These are phyloP conservation scores for Rachicladosporium sp. DNA, from an alignment of 2,329 filamentous ascomycete genomes.

Conservation along the genomic window DNA sequence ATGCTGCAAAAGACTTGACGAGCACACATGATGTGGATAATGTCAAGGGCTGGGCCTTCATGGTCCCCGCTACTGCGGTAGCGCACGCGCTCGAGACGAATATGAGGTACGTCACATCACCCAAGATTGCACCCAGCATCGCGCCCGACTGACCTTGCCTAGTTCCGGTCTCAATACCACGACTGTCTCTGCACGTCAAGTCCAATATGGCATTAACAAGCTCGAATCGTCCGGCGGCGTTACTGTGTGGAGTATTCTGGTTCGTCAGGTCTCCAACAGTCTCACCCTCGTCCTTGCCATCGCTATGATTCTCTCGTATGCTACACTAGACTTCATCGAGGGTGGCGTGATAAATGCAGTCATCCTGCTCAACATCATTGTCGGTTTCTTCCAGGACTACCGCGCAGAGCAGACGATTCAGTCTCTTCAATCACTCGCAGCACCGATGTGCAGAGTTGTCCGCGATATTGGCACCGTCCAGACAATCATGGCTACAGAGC, in stretches of 20 bases:
- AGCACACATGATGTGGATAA: constrained; percentile 2
- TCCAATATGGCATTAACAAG: constrained; percentile 19
- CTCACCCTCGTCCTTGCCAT: constrained; percentile 37
- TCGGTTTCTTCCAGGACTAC: constrained; percentile 50
- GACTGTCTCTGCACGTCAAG: constrained; percentile 12
- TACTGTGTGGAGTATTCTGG: constrained; percentile 21
- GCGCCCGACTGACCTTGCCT: constrained; percentile 4
- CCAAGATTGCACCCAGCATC: too few relatives aligned
- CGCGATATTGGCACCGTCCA: constrained; percentile 40
- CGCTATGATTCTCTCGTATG: constrained; percentile 47
- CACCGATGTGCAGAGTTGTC: constrained; percentile 44
- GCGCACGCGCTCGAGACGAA: constrained; percentile 2
- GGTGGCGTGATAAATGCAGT: constrained; percentile 47
- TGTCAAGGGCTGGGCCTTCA: constrained; percentile 2
- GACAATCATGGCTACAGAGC: constrained; percentile 42
- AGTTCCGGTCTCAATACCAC: constrained; percentile 13
- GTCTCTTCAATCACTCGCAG: constrained; percentile 42
- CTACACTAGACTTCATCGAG: constrained; percentile 48
- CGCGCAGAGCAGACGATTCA: constrained; percentile 49
- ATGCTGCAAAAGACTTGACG: too few relatives aligned
- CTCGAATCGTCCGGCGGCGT: constrained; percentile 18
- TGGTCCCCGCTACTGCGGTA: constrained; percentile 1
- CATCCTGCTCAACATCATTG: constrained; percentile 45
- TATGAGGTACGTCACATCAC: not conserved
- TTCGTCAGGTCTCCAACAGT: constrained; percentile 27